These are phyloP conservation scores for Fragosphaeria purpurea DNA, from an alignment of 2,329 filamentous ascomycete species.

Conservation along the genomic window DNA sequence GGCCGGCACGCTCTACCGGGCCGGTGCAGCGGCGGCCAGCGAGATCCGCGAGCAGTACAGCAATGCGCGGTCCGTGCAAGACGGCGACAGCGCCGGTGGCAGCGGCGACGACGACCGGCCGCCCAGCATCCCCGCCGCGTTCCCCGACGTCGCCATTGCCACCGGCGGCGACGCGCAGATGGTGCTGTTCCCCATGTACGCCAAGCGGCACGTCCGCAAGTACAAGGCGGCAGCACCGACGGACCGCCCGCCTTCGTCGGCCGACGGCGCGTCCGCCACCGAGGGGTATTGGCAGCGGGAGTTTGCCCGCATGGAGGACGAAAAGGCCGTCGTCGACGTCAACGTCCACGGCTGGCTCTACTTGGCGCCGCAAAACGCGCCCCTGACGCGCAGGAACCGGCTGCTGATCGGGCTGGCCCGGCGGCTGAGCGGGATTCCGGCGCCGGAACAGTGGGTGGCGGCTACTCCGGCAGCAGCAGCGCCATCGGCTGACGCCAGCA, in stretches of 20 bases:
- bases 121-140: conserved; percentile 59
- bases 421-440: conserved; percentile 76
- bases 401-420: conserved; percentile 78
- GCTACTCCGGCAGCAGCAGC: conserved; percentile 20
- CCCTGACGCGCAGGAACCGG: conserved; percentile 78
- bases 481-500: conserved; percentile 20
- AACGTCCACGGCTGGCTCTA: conserved; percentile 96
- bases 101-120: conserved; percentile 25
- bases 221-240: conserved; percentile 17
- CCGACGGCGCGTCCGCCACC: not conserved
- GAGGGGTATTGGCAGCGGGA: conserved; percentile 50
- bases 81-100: conserved; percentile 20
- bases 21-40: conserved; percentile 45
- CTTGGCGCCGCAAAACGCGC: conserved; percentile 63
- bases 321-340: conserved; percentile 81
- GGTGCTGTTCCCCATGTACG: conserved; percentile 91
- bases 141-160: conserved; percentile 75
- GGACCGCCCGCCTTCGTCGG: not conserved
- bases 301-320: conserved; percentile 71
- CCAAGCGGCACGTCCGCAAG: conserved; percentile 61
- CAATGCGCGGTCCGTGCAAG: conserved; percentile 30
- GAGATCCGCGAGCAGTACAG: conserved; percentile 51
- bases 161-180: conserved; percentile 79
- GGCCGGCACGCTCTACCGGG: conserved; percentile 47
- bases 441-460: conserved; percentile 35